These are phyloP conservation scores for Pythium guiyangense DNA, from an alignment of 352 stramenopile genomes.

Conservation along the genomic window DNA sequence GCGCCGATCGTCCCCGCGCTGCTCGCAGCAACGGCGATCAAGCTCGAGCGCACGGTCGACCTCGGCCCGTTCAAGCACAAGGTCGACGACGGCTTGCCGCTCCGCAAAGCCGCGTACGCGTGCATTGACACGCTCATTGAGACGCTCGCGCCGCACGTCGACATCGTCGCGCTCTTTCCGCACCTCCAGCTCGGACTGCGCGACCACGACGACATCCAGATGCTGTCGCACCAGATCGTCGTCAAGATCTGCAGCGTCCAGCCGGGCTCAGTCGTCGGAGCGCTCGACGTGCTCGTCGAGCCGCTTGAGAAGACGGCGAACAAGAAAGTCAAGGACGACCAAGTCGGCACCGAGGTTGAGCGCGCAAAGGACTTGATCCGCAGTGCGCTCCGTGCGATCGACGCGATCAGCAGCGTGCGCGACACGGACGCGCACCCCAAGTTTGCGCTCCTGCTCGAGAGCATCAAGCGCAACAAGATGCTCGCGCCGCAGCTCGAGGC, in stretches of 20 bases:
- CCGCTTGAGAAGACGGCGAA: conserved; percentile 94
- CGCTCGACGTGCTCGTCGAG: conserved; percentile 89
- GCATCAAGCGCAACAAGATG: conserved; percentile 62
- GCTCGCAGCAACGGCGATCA: conserved; percentile 89
- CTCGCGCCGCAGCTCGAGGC: conserved; percentile 55
- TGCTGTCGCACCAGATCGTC: conserved; percentile 96
- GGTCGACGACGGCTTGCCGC: conserved; percentile 86
- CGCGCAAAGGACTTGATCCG: conserved; percentile 96
- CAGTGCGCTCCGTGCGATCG: conserved; percentile 88
- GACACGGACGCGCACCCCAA: conserved; percentile 75
- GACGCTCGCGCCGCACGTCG: conserved; percentile 88
- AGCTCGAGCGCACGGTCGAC: conserved; percentile 96
- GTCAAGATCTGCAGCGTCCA: conserved; percentile 90
- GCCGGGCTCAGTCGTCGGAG: conserved; percentile 75
- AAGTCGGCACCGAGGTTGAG: conserved; percentile 95
- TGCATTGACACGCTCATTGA: conserved; percentile 96
- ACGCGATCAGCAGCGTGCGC: conserved; percentile 66
- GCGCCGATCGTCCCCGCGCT: conserved; percentile 90
- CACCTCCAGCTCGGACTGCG: conserved; percentile 90
- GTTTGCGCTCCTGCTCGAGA: conserved; percentile 55
- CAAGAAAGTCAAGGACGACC: conserved; percentile 94
- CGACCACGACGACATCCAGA: conserved; percentile 96
- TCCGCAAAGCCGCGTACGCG: conserved; percentile 91
- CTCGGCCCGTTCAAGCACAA: conserved; percentile 99
- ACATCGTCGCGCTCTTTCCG: conserved; percentile 91